phyloP scores from a whole-genome alignment of 768 basidiomycete species.

The Mycena albidolilacea region DNA sequence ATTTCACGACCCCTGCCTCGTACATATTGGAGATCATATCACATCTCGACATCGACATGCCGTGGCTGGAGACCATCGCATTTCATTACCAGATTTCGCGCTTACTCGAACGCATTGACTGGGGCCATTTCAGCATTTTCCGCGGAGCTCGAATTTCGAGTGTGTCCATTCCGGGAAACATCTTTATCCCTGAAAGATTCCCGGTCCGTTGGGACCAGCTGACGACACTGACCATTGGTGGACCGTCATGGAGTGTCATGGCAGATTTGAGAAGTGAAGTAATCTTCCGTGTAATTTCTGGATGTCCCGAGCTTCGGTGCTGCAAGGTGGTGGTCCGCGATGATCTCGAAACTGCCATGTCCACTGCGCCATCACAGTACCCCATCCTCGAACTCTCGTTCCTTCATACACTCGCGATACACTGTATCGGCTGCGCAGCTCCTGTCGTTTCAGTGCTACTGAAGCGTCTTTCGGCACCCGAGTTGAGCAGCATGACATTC shows the following conservation, averaged over 20 bases:
- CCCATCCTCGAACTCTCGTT: background rate
- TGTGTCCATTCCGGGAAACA: background rate
- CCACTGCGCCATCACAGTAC: background rate
- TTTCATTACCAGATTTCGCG: background rate
- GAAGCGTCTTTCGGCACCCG: background rate
- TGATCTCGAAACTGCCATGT: background rate
- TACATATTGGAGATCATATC: background rate
- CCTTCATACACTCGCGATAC: conserved; percentile 5
- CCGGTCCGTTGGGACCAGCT: background rate
- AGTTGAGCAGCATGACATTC: background rate
- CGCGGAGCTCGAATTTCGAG: background rate
- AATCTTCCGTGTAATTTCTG: background rate
- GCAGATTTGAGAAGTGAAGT: background rate
- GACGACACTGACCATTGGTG: background rate
- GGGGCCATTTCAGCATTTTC: background rate
- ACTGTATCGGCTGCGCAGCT: no score
- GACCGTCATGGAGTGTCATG: background rate
- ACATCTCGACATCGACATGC: conserved; percentile 4
- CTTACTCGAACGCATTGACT: background rate
- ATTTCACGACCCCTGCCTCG: background rate
- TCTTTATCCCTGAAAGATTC: background rate
- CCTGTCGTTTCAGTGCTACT: no score
- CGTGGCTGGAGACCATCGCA: background rate
- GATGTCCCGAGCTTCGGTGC: background rate
- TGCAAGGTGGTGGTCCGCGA: conserved; percentile 3